Conservation (phyloP, 306 rosid genomes). For the Cicer cuneatum region DNA sequence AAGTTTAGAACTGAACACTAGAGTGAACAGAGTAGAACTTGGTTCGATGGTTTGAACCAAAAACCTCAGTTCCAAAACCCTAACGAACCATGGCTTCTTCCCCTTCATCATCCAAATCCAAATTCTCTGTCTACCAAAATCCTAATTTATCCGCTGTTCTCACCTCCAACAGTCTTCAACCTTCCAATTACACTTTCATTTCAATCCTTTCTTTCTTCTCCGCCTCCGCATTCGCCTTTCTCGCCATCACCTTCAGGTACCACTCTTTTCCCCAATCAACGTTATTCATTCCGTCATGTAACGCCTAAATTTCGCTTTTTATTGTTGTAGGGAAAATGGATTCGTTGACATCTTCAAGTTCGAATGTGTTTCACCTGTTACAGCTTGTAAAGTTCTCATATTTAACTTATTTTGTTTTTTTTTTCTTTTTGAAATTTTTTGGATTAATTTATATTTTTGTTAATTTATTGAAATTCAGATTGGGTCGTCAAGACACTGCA, state of each 20-base stretch:
- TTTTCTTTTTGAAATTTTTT: not conserved
- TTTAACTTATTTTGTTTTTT: not conserved
- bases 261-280: not conserved
- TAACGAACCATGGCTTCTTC: conserved; percentile 47
- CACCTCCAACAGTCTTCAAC: conserved; percentile 78
- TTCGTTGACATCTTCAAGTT: conserved; percentile 58
- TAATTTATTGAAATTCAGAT: conserved; percentile 56
- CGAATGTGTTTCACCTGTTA: conserved; percentile 52
- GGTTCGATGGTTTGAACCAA: not conserved
- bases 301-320: conserved; percentile 18
- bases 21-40: too few species aligned
- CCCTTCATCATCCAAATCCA: conserved; percentile 57
- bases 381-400: conserved; percentile 71
- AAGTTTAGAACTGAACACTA: too few species aligned
- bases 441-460: not conserved
- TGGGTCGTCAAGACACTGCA: conserved; percentile 70
- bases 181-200: conserved; percentile 66
- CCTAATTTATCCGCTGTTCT: conserved; percentile 77
- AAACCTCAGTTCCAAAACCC: conserved; percentile 37
- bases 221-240: conserved; percentile 67
- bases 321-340: conserved; percentile 64
- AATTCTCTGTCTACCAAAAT: conserved; percentile 81
- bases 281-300: not conserved
- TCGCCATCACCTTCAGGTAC: conserved; percentile 68
- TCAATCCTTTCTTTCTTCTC: conserved; percentile 67